Percentiles rank a stretch among this genome's conserved stretches.
Conservation (phyloP, 1,284 basidiomycete species). For the Leucoagaricus sp. region DNA sequence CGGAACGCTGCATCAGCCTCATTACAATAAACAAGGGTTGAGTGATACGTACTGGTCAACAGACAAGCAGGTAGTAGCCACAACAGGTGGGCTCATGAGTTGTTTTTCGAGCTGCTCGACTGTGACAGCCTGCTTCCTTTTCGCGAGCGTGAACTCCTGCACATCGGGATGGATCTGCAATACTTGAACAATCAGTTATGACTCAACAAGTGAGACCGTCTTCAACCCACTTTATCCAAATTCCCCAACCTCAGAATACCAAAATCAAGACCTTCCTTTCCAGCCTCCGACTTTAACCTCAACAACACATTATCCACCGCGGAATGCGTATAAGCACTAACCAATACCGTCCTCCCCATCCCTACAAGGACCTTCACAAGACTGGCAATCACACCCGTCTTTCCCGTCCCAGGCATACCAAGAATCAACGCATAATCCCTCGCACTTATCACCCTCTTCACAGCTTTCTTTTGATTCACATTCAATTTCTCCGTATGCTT, state of each 20-base stretch:
- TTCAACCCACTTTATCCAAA: constrained; percentile 75
- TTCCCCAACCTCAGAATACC: constrained; percentile 88
- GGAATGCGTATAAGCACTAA: constrained; percentile 96
- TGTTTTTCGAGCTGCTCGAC: constrained; percentile 80
- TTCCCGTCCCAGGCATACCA: constrained; percentile 99
- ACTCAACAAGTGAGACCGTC: neutral
- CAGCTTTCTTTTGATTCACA: constrained; percentile 71
- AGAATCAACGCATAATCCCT: constrained; percentile 91
- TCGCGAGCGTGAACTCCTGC: constrained; percentile 68
- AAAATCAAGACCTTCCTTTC: constrained; percentile 50
- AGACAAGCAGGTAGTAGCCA: constrained; percentile 93
- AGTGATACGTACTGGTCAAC: constrained; percentile 80
- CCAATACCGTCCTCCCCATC: constrained; percentile 83
- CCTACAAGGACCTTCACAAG: constrained; percentile 81
- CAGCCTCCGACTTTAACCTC: constrained; percentile 54
- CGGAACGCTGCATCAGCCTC: constrained; percentile 40
- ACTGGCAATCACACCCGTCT: constrained; percentile 93
- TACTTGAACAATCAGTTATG: neutral
- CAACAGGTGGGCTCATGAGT: constrained; percentile 86
- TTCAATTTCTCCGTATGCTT: constrained; percentile 56
- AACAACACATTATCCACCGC: constrained; percentile 95
- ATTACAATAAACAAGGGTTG: neutral
- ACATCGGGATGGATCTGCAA: constrained; percentile 79
- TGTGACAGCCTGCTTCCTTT: constrained; percentile 54
- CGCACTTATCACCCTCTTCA: constrained; percentile 76